phyloP scores from a whole-genome alignment of 2,329 filamentous ascomycete genomes.

The Botryosphaeria dothidea region DNA sequence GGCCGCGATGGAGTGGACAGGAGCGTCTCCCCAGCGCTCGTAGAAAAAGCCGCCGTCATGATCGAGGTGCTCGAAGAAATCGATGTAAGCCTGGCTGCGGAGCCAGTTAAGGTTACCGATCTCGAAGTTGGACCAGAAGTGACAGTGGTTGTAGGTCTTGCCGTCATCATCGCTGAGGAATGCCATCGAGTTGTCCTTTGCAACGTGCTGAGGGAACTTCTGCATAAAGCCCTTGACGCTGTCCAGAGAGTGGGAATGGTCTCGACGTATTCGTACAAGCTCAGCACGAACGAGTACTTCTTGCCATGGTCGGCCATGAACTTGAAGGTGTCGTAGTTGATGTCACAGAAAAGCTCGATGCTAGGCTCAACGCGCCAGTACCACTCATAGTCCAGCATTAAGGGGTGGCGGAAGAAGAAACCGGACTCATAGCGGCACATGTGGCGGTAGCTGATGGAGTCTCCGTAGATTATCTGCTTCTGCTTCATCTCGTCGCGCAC shows the following conservation, averaged over 20 bases:
- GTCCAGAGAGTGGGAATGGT: slow-evolving; percentile 95
- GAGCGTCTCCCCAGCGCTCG: slow-evolving; percentile 96
- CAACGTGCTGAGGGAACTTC: slow-evolving; percentile 85
- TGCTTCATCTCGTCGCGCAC: slow-evolving; percentile 92
- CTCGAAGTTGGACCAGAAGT: slow-evolving; percentile 99
- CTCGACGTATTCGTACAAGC: slow-evolving; percentile 93
- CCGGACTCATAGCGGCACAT: slow-evolving; percentile 99
- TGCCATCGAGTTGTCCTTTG: slow-evolving; percentile 78
- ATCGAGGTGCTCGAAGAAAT: slow-evolving; percentile 89
- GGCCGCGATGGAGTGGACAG: slow-evolving; percentile 96
- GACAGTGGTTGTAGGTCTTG: slow-evolving; percentile 93
- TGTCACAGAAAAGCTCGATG: slow-evolving; percentile 93
- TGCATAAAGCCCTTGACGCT: slow-evolving; percentile 93
- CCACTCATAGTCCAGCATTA: slow-evolving; percentile 97
- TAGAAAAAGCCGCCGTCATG: slow-evolving; percentile 97
- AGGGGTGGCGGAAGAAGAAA: slow-evolving; percentile 94
- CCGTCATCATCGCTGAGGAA: slow-evolving; percentile 92
- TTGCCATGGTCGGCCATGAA: slow-evolving; percentile 95
- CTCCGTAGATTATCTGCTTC: slow-evolving; percentile 96
- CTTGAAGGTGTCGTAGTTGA: slow-evolving; percentile 94
- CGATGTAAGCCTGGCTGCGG: slow-evolving; percentile 81
- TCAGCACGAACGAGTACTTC: slow-evolving; percentile 97
- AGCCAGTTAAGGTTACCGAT: slow-evolving; percentile 94
- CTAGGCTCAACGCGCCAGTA: slow-evolving; percentile 99
- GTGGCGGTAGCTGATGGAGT: slow-evolving; percentile 95